Conservation (phyloP, 1,139 yeast genomes). For the Blastobotrys ciferrii region DNA sequence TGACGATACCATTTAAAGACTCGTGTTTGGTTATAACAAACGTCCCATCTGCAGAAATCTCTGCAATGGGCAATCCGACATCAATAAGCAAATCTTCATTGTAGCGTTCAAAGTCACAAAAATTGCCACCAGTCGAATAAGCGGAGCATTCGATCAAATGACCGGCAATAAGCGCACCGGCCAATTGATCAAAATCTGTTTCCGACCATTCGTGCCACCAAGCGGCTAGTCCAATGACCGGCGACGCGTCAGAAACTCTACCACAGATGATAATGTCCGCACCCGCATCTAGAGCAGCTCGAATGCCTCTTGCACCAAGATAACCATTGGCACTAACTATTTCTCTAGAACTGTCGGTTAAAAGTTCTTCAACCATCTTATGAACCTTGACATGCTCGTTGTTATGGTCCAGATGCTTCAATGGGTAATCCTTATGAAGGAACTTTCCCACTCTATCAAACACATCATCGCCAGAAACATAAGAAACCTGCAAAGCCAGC, state of each 20-base stretch:
- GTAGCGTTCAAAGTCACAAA: slow-evolving; percentile 24
- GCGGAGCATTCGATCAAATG: slow-evolving; percentile 28
- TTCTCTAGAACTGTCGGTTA: slow-evolving; percentile 13
- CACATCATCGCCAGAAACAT: slow-evolving; percentile 26
- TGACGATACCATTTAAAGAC: slow-evolving; percentile 24
- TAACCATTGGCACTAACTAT: slow-evolving; percentile 15
- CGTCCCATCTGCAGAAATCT: slow-evolving; percentile 24
- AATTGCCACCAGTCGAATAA: slow-evolving; percentile 28
- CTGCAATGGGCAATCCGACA: slow-evolving; percentile 27
- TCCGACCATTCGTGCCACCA: slow-evolving; percentile 30
- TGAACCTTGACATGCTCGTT: slow-evolving; percentile 17
- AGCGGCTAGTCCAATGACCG: slow-evolving; percentile 27
- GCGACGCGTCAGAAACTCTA: slow-evolving; percentile 29
- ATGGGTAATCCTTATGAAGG: slow-evolving; percentile 6
- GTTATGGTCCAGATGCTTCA: slow-evolving; percentile 23
- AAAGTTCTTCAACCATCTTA: slow-evolving; percentile 18
- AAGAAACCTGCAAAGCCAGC: slow-evolving; percentile 23
- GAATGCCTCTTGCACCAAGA: slow-evolving; percentile 26
- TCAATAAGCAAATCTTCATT: slow-evolving; percentile 20
- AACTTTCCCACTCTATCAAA: slow-evolving; percentile 11
- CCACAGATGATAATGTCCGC: slow-evolving; percentile 30
- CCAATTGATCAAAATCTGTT: slow-evolving; percentile 24
- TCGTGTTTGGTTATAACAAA: slow-evolving; percentile 27
- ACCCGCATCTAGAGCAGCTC: slow-evolving; percentile 24
- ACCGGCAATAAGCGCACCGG: slow-evolving; percentile 29